Conservation (phyloP, 129 eudicot species). For the Glebionis coronaria region DNA sequence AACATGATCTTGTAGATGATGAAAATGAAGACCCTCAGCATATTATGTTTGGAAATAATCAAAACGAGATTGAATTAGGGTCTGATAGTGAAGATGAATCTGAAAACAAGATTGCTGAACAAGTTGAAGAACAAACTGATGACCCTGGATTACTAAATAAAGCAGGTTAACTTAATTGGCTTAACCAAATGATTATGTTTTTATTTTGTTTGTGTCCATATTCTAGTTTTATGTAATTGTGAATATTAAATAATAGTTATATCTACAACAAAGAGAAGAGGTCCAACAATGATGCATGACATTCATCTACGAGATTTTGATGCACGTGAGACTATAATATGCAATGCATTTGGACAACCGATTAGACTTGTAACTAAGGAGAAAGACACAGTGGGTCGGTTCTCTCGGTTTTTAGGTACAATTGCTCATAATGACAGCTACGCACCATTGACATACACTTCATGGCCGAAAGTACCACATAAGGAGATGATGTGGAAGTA, state of each 20-base stretch:
- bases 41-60: background rate
- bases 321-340: constrained; percentile 9
- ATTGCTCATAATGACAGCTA: constrained; percentile 1
- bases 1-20: background rate
- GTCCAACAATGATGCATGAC: constrained; percentile 20
- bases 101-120: background rate
- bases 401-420: constrained; percentile 14
- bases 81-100: background rate
- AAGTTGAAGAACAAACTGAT: background rate
- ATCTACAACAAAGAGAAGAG: constrained; percentile 12
- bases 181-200: background rate
- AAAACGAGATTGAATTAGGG: background rate
- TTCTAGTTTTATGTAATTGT: background rate
- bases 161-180: background rate
- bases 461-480: too few relatives aligned
- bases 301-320: background rate
- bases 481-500: too few relatives aligned
- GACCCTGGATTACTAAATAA: background rate
- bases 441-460: too few relatives aligned
- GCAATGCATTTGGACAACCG: constrained; percentile 6
- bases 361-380: constrained; percentile 10
- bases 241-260: too few relatives aligned
- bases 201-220: background rate
- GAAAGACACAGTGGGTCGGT: background rate
- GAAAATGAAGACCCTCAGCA: constrained; percentile 1